Percentiles rank a stretch among this genome's conserved stretches.
Conservation (phyloP, 164 flowering plant species). For the Chloranthus sessilifolius region DNA sequence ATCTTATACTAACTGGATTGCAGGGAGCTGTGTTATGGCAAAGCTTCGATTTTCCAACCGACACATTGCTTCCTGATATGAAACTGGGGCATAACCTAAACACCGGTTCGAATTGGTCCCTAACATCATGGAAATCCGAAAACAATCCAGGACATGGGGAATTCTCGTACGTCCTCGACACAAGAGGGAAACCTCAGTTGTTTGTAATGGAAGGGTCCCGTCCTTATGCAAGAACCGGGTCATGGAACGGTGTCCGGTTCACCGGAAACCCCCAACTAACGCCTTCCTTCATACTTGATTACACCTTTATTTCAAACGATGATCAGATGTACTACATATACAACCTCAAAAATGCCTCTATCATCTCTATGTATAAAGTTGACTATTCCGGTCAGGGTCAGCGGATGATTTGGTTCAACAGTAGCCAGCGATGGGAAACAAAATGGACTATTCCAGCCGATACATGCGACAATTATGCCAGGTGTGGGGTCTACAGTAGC, state of each 20-base stretch:
- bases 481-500: slow-evolving; percentile 23
- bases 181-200: slow-evolving; percentile 26
- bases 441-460: slow-evolving; percentile 16
- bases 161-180: slow-evolving; percentile 15
- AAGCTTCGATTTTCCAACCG: slow-evolving; percentile 44
- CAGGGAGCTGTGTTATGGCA: slow-evolving; percentile 26
- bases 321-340: slow-evolving; percentile 11
- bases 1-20: slow-evolving; percentile 5
- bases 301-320: not conserved
- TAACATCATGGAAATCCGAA: slow-evolving; percentile 38
- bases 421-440: not conserved
- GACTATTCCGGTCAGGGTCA: slow-evolving; percentile 7
- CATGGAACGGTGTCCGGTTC: not conserved
- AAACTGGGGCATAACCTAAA: slow-evolving; percentile 26
- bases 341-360: not conserved
- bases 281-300: slow-evolving; percentile 10
- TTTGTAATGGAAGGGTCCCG: slow-evolving; percentile 12
- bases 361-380: not conserved
- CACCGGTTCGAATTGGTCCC: slow-evolving; percentile 24
- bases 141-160: slow-evolving; percentile 40
- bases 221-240: slow-evolving; percentile 11
- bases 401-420: not conserved
- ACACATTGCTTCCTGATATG: slow-evolving; percentile 32
- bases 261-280: not conserved
- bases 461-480: slow-evolving; percentile 23